A percentile compares a stretch with the other conserved stretches of the same genome.
Evolutionary conservation across 345 rosid species (phyloP).

Genomic region (Aquilaria malaccensis): DNA sequence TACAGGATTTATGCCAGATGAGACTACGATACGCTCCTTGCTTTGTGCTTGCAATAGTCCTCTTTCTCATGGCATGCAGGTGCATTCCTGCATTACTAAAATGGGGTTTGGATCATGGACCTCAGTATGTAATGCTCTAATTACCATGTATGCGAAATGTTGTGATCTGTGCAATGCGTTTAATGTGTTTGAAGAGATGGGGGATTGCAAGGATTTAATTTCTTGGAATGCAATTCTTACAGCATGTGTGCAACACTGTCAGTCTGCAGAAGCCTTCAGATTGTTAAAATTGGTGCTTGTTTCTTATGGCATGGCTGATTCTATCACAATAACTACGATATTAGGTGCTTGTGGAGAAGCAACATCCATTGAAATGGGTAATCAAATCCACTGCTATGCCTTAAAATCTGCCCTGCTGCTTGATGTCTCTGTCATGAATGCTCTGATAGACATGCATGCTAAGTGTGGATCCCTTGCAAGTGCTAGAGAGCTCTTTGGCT

Average conservation of each 20-base stretch:
- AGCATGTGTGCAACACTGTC: constrained; percentile 52
- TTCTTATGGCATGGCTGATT: constrained; percentile 44
- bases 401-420: constrained; percentile 40
- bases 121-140: constrained; percentile 42
- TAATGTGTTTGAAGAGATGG: constrained; percentile 48
- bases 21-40: constrained; percentile 36
- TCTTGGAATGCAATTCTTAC: constrained; percentile 73
- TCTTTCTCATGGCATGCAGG: constrained; percentile 39
- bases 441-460: constrained; percentile 64
- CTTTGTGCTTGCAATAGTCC: constrained; percentile 36
- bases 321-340: constrained; percentile 37
- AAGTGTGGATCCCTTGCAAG: constrained; percentile 61
- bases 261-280: constrained; percentile 44
- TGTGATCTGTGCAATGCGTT: constrained; percentile 30
- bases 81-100: constrained; percentile 44
- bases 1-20: constrained; percentile 31
- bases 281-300: constrained; percentile 45
- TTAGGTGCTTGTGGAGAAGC: constrained; percentile 56
- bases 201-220: constrained; percentile 34
- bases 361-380: constrained; percentile 59
- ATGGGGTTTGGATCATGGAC: constrained; percentile 30
- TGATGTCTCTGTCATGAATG: constrained; percentile 42
- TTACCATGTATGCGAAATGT: constrained; percentile 55
- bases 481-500: constrained; percentile 43
- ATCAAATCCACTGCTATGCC: constrained; percentile 49